A percentile compares a stretch with the other conserved stretches of the same genome.
Conservation (phyloP, 2,329 filamentous ascomycete species). For the Cladophialophora bantiana region DNA sequence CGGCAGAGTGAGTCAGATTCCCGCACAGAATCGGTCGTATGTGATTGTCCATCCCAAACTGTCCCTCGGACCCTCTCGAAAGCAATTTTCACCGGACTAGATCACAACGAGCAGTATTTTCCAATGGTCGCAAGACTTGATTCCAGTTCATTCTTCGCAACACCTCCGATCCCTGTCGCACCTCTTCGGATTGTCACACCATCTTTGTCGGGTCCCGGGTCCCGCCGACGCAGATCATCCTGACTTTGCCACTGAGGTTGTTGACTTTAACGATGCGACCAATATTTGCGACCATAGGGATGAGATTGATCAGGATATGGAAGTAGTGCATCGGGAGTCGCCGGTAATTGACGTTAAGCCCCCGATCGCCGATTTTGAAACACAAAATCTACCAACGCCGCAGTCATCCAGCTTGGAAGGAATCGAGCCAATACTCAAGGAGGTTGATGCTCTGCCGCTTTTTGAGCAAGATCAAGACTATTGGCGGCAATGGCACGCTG, state of each 20-base stretch:
- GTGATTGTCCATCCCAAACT: slow-evolving; percentile 19
- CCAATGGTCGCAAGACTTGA: slow-evolving; percentile 27
- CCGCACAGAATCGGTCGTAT: not conserved
- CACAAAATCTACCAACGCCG: too few relatives aligned
- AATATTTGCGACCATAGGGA: too few relatives aligned
- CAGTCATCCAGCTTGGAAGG: not conserved
- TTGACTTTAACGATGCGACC: not conserved
- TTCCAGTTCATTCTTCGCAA: slow-evolving; percentile 21
- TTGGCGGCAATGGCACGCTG: slow-evolving; percentile 20
- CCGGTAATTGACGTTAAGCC: too few relatives aligned
- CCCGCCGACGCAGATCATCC: not conserved
- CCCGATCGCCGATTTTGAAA: too few relatives aligned
- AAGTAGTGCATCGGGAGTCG: too few relatives aligned
- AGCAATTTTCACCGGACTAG: slow-evolving; percentile 24
- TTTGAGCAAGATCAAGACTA: not conserved
- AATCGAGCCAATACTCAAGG: not conserved
- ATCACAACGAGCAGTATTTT: slow-evolving; percentile 22
- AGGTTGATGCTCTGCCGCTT: not conserved
- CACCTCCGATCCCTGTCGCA: slow-evolving; percentile 10
- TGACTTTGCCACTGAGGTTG: not conserved
- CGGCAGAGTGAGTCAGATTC: not conserved
- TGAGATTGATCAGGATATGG: not conserved
- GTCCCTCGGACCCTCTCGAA: slow-evolving; percentile 11
- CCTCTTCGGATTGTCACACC: not conserved
- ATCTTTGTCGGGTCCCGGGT: too few relatives aligned